Conservation (phyloP, 306 rosid species). For the Quercus aquifolioides region DNA sequence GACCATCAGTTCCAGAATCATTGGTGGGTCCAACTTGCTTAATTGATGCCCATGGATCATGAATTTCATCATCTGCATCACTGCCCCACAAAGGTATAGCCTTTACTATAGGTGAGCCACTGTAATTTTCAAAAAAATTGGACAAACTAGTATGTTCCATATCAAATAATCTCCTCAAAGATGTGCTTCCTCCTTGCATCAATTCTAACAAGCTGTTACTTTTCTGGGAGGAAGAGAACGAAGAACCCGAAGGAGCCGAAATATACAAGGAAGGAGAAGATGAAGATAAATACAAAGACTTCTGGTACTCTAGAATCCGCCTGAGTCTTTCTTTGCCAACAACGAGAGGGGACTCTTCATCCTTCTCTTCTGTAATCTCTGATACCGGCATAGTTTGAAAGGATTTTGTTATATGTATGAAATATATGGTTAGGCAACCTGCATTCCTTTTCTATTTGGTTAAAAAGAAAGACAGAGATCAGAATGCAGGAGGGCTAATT, state of each 20-base stretch:
- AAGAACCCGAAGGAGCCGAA: constrained; percentile 34
- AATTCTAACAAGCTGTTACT: constrained; percentile 51
- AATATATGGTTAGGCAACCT: not conserved
- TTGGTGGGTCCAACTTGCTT: constrained; percentile 33
- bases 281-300: constrained; percentile 31
- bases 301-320: constrained; percentile 59
- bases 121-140: no score
- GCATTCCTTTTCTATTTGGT: not conserved
- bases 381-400: constrained; percentile 22
- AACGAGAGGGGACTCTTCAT: constrained; percentile 41
- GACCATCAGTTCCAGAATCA: not conserved
- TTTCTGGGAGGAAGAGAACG: constrained; percentile 34
- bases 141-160: constrained; percentile 30
- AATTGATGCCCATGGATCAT: constrained; percentile 62
- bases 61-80: constrained; percentile 48
- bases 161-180: constrained; percentile 73
- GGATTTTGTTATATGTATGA: constrained; percentile 3
- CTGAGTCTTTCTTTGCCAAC: constrained; percentile 49
- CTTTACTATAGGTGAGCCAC: no score
- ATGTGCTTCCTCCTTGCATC: constrained; percentile 77
- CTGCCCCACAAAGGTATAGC: constrained; percentile 23
- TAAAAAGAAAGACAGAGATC: no score
- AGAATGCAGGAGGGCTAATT: no score
- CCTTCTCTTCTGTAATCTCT: constrained; percentile 56
- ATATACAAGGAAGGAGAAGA: constrained; percentile 29